Evolutionary conservation across 2,329 filamentous ascomycete genomes (phyloP), one percentile per base, ranked within the genome.

Genomic region (Stemphylium beticola): DNA sequence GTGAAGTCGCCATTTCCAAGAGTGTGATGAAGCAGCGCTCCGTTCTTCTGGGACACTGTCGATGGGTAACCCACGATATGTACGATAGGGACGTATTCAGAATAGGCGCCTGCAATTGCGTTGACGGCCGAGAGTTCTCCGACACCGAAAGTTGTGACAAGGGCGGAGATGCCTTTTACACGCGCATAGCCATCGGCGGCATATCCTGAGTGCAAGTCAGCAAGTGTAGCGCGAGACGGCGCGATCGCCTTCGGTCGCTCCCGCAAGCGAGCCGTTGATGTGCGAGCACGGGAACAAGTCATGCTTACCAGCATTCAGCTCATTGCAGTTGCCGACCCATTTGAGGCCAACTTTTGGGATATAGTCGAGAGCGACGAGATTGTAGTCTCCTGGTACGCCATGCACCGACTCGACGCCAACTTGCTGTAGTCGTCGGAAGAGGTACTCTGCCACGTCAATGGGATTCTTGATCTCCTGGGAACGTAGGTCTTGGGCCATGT

Each of bases 1-100:
- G 89, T 87, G 76, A 90, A 96, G 77, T 96, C 88, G 55, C 91
- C 78, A 65, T 80, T 78, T 38, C 78, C 78, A 26, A 79, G 74
- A 0, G 78, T 79, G 62, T 81, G 79, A 57, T 81, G 79, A 12
- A 81, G 69, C 3, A 79, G 70, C 41, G 76, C 72, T 37, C 77
- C 74, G 57, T 75, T 71, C 39, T 71, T 70, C 62, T 80, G 76
- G 1, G 75, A 73, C 4, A 63, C 37, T 10, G 75, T 79, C 10
- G 76, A 75, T 1, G 79, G 78, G 34, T 76, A 76, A 37, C 79
- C 79, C 22, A 81, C 78, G 29, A 81, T 79, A 65, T 81, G 79
- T 3, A 81, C 74, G 32, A 81, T 72, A 12, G 78, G 78, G 4
- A 79, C 78, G 42, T 73, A 78, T 69, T 81, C 79, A 2, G 77